phyloP scores from a whole-genome alignment of 257 asterid genomes.

The Solanum clarkiae region DNA sequence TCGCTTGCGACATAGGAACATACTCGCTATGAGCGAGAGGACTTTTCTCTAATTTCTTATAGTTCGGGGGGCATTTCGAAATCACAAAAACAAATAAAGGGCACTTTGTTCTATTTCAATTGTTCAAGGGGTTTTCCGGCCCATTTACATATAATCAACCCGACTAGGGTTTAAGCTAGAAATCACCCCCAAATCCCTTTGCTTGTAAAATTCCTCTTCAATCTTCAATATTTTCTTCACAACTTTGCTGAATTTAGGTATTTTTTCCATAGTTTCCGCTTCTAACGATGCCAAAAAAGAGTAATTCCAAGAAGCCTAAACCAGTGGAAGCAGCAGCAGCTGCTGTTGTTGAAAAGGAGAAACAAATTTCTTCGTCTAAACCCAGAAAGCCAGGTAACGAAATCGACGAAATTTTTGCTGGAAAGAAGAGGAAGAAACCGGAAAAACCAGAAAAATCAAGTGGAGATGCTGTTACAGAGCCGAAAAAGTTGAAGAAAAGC shows the following conservation, averaged over 20 bases:
- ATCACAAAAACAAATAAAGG: too few relatives aligned
- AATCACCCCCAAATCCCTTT: background rate
- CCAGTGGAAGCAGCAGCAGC: background rate
- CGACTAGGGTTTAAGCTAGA: background rate
- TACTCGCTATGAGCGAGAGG: background rate
- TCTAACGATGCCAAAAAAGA: conserved; percentile 13
- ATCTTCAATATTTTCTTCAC: background rate
- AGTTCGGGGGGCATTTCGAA: background rate
- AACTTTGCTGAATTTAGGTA: background rate
- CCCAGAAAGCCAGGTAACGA: conserved; percentile 33
- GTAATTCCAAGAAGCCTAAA: background rate
- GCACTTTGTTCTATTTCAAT: too few relatives aligned
- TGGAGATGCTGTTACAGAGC: background rate
- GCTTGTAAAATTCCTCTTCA: background rate
- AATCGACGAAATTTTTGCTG: conserved; percentile 63
- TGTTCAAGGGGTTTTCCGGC: too few relatives aligned
- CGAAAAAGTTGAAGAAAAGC: conserved; percentile 13
- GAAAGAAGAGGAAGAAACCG: conserved; percentile 35
- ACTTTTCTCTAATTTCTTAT: background rate
- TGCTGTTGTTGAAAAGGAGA: background rate
- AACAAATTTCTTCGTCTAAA: background rate
- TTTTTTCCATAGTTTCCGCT: background rate
- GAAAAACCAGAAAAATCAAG: conserved; percentile 12
- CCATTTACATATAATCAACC: background rate
- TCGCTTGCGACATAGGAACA: background rate